These are phyloP conservation scores for Hirschfeldia incana DNA, from an alignment of 345 rosid genomes.

Conservation along the genomic window DNA sequence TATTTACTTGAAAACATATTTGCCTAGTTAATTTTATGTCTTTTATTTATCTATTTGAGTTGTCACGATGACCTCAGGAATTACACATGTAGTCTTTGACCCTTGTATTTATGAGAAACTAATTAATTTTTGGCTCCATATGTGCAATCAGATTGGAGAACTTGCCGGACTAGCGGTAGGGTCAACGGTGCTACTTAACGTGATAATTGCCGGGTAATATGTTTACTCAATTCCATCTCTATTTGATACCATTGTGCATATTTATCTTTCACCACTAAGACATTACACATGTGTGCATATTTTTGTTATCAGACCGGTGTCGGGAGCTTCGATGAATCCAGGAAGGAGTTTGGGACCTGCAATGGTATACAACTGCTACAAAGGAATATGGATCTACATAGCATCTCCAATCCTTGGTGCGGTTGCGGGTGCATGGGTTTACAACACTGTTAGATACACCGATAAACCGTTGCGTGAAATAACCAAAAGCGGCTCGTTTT, in stretches of 20 bases:
- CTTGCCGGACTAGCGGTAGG: conserved; percentile 96
- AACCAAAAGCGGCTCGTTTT: conserved; percentile 59
- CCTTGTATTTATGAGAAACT: conserved; percentile 4
- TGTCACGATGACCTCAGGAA: background rate
- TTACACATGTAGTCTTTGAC: background rate
- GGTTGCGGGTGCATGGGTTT: conserved; percentile 69
- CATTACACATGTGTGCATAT: background rate
- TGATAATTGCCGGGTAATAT: conserved; percentile 79
- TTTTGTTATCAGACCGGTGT: conserved; percentile 50
- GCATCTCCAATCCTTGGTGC: conserved; percentile 69
- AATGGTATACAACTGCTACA: conserved; percentile 53
- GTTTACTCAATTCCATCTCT: background rate
- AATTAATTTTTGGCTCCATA: background rate
- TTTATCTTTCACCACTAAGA: background rate
- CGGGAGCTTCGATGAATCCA: conserved; percentile 93
- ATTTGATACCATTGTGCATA: background rate
- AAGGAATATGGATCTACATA: conserved; percentile 74
- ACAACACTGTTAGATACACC: conserved; percentile 69
- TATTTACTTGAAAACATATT: background rate
- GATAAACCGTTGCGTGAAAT: conserved; percentile 76
- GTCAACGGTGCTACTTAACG: conserved; percentile 79
- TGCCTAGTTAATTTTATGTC: background rate
- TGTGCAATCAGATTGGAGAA: conserved; percentile 70
- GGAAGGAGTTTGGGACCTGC: conserved; percentile 94
- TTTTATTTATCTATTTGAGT: background rate